phyloP scores from a whole-genome alignment of 495 filamentous ascomycete species.

The Niebla homalea region DNA sequence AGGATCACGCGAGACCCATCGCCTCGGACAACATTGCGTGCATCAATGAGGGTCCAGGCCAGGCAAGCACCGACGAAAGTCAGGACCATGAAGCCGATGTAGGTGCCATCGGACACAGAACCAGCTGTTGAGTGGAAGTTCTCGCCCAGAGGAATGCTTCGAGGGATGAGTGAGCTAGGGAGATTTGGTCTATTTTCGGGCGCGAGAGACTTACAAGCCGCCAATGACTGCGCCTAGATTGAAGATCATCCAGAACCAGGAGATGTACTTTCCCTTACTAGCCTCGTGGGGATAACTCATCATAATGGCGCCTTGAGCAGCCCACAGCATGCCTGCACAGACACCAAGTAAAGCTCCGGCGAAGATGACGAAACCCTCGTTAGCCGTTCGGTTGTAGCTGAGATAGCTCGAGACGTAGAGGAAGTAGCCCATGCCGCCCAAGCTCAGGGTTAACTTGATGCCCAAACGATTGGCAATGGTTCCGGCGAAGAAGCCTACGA shows the following conservation, averaged over 20 bases:
- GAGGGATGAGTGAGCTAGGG: background rate
- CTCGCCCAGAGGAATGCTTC: slow-evolving; percentile 40
- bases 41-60: slow-evolving; percentile 41
- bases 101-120: slow-evolving; percentile 35
- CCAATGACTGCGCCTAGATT: slow-evolving; percentile 39
- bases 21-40: slow-evolving; percentile 53
- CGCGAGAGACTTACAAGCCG: slow-evolving; percentile 26
- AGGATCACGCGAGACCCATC: slow-evolving; percentile 68
- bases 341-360: slow-evolving; percentile 35
- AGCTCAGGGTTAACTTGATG: slow-evolving; percentile 27
- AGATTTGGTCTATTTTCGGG: no score
- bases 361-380: slow-evolving; percentile 64
- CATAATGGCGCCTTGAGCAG: slow-evolving; percentile 41
- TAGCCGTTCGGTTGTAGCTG: slow-evolving; percentile 58
- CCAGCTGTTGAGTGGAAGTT: slow-evolving; percentile 28
- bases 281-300: slow-evolving; percentile 37
- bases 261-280: slow-evolving; percentile 36
- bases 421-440: slow-evolving; percentile 35
- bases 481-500: slow-evolving; percentile 41
- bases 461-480: slow-evolving; percentile 35
- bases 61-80: slow-evolving; percentile 44
- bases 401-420: slow-evolving; percentile 33
- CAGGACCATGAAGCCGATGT: slow-evolving; percentile 39
- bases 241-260: slow-evolving; percentile 42
- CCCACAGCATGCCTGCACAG: slow-evolving; percentile 37